Conservation (phyloP, 805 yeast genomes). For the Ogataea henricii region DNA sequence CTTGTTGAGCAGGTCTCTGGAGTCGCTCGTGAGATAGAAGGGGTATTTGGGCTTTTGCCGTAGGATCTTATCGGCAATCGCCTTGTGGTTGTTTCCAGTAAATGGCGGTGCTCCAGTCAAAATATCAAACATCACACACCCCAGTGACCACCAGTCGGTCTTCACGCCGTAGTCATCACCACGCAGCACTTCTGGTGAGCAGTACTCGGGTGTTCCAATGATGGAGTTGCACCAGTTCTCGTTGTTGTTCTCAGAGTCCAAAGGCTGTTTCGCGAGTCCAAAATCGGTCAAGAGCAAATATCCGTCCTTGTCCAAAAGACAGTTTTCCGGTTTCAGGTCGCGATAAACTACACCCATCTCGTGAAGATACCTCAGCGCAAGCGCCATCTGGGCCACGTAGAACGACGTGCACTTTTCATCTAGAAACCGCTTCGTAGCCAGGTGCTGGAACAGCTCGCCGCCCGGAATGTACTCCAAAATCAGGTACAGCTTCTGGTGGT, state of each 20-base stretch:
- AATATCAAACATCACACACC: slow-evolving; percentile 77
- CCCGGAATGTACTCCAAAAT: slow-evolving; percentile 86
- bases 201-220: slow-evolving; percentile 78
- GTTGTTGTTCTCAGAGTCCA: slow-evolving; percentile 23
- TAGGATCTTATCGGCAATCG: slow-evolving; percentile 70
- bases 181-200: slow-evolving; percentile 84
- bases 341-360: slow-evolving; percentile 78
- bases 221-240: slow-evolving; percentile 54
- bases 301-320: slow-evolving; percentile 71
- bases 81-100: slow-evolving; percentile 75
- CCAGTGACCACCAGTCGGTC: slow-evolving; percentile 91
- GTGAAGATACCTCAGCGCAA: slow-evolving; percentile 76
- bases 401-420: slow-evolving; percentile 66
- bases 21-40: slow-evolving; percentile 69
- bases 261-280: slow-evolving; percentile 63
- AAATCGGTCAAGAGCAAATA: slow-evolving; percentile 84
- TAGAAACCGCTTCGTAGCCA: slow-evolving; percentile 45
- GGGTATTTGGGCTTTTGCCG: slow-evolving; percentile 66
- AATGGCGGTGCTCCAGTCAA: slow-evolving; percentile 85
- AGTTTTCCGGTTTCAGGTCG: slow-evolving; percentile 88
- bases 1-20: slow-evolving; percentile 69
- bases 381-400: slow-evolving; percentile 77
- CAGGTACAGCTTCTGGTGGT: slow-evolving; percentile 66
- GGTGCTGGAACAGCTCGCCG: slow-evolving; percentile 75
- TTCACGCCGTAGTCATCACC: slow-evolving; percentile 75